phyloP scores from a whole-genome alignment of 2,329 filamentous ascomycete species.

The Cadophora malorum region DNA sequence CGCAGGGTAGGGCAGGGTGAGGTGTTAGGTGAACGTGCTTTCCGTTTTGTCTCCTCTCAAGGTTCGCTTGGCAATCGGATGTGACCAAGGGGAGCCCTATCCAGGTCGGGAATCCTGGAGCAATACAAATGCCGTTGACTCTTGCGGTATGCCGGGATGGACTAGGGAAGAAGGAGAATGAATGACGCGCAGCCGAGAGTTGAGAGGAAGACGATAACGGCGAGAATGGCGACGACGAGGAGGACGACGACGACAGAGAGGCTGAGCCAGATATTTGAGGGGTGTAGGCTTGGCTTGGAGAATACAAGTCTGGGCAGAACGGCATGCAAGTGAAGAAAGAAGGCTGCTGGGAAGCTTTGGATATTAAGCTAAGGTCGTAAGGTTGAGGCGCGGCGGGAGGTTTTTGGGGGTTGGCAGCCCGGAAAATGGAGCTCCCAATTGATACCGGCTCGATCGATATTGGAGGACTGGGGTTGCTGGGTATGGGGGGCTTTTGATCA shows the following conservation, averaged over 20 bases:
- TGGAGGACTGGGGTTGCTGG: conserved; percentile 16
- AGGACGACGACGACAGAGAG: conserved; percentile 7
- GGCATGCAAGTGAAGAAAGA: neutral
- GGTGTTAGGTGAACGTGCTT: conserved; percentile 30
- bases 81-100: conserved; percentile 24
- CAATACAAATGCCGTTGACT: conserved; percentile 19
- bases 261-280: conserved; percentile 5
- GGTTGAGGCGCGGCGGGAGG: conserved; percentile 24
- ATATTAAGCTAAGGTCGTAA: conserved; percentile 11
- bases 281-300: conserved; percentile 1
- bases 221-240: neutral
- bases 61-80: conserved; percentile 22
- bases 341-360: neutral
- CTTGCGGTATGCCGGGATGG: conserved; percentile 14
- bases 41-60: conserved; percentile 25
- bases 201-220: neutral
- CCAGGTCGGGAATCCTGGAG: conserved; percentile 24
- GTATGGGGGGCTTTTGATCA: conserved; percentile 4
- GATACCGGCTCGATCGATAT: conserved; percentile 22
- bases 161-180: neutral
- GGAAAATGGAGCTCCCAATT: conserved; percentile 15
- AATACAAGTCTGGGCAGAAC: neutral
- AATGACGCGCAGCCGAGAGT: conserved; percentile 15
- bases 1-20: conserved; percentile 24
- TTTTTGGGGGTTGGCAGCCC: conserved; percentile 18